Base-by-base conservation (phyloP, 495 filamentous ascomycete species). In the Penicillium samsonianum region DNA sequence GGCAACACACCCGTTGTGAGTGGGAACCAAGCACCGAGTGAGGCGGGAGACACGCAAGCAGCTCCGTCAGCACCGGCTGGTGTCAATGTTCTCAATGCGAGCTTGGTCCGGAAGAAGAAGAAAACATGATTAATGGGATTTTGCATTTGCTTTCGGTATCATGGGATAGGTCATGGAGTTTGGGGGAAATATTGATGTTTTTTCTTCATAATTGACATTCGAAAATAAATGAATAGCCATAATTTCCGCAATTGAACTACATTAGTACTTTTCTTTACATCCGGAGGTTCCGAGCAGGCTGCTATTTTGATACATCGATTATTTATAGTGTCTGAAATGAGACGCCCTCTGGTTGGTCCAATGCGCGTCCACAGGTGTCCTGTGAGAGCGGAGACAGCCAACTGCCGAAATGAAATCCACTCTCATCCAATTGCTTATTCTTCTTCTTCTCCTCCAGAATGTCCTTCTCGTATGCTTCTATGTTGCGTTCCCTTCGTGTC, bases 51-150 rank as follows among this genome's bases (percentile, higher is more conserved):
- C 47, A 64, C 67, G 25, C 68, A 74, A 19, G 59, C 64, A 14
- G 63, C 61, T 38, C 56, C 62, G 14, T 51, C 67, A 33, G 54
- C 61, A 62, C 37, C 65, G 58, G 53, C 73, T n/a, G 67, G 70
- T 11, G 79, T 85, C 50, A 88, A 87, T 61, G 69, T 85, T 50
- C 78, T 90, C 10, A 74, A 75, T 40, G 78, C 75, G 22, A 80
- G 77, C 2, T 64, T 90, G 62, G 72, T 91, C 28, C 75, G 85
- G 58, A 92, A 87, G 68, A 90, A 88, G 67, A 75, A 78, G 23
- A 91, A 89, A 71, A 63, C 69, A 25, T 65, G 44, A 69, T 31
- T 30, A 50, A 9, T 4, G 35, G 38, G 28, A 11, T 0, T 33
- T 41, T 31, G 25, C 35, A 26, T 42, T 20, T 55, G 31, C 16